Conservation (phyloP, 805 yeast genomes). For the Zygotorulaspora danielsina region DNA sequence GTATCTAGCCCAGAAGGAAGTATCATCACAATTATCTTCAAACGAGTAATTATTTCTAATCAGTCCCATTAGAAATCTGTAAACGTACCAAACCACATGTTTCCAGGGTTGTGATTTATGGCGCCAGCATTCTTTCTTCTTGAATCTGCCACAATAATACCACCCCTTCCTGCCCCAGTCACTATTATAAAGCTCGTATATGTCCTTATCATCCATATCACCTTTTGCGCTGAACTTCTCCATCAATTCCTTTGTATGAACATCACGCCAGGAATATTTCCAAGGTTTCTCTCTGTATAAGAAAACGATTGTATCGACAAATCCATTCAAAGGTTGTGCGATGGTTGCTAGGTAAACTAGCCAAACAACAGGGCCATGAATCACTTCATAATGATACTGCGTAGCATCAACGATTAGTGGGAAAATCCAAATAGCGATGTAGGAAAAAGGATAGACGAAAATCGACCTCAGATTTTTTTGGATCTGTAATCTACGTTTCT, state of each 20-base stretch:
- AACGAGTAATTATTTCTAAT: constrained; percentile 15
- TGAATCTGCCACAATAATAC: constrained; percentile 32
- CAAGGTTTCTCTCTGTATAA: constrained; percentile 77
- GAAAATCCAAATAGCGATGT: constrained; percentile 73
- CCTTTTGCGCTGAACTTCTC: constrained; percentile 25
- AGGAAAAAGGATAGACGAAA: constrained; percentile 80
- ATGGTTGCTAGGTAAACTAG: constrained; percentile 63
- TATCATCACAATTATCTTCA: constrained; percentile 29
- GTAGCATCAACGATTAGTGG: constrained; percentile 68
- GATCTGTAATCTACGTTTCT: constrained; percentile 59
- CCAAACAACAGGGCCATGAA: constrained; percentile 56
- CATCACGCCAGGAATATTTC: constrained; percentile 42
- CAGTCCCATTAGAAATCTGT: constrained; percentile 21
- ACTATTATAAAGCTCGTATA: constrained; percentile 22
- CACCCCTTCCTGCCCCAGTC: constrained; percentile 31
- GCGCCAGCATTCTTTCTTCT: constrained; percentile 28
- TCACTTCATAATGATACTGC: constrained; percentile 45
- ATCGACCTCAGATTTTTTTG: constrained; percentile 74
- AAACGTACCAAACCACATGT: constrained; percentile 25
- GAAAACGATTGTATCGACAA: constrained; percentile 72
- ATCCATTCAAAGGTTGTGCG: constrained; percentile 76
- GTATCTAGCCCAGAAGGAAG: constrained; percentile 23
- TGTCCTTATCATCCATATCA: constrained; percentile 27
- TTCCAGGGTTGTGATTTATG: constrained; percentile 26
- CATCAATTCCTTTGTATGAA: constrained; percentile 23